Evolutionary conservation across 495 filamentous ascomycete genomes (phyloP), one percentile per base, ranked within the genome.

Genomic region (Talaromyces ruber): DNA sequence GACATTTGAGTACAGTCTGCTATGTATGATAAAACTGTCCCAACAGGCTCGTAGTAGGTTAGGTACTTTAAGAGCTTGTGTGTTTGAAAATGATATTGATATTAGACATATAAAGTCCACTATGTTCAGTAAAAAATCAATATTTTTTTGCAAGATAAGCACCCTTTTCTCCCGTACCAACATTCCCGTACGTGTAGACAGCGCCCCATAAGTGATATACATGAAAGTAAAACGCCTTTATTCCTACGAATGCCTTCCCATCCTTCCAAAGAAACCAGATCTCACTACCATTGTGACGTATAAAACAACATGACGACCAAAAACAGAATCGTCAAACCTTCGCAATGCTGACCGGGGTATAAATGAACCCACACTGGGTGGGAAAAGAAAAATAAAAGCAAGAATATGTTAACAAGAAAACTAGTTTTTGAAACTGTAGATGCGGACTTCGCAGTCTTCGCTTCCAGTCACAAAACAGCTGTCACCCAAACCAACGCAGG

Each of bases 401-500:
- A 54, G 7, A 5, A 6, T 14, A 54, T 12, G 26, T 54, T 16
- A 6, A 52, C 14, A 54, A 28, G 28, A 57, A 34, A 30, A 9
- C 67, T 64, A 77, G 50, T 72, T 83, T 66, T 84, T 88, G 73
- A 96, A 96, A 67, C 86, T 89, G 70, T 94, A 92, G 73, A 98
- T 79, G 68, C 93, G 80, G 18, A 96, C 90, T 62, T 93, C 91
- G 57, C 89, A 88, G 71, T 99, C 94, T 70, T 98, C 95, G 63
- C 94, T 88, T 12, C 93, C 94, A 63, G 89, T 96, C 50, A 88
- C 88, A 79, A 98, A 87, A 43, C 88, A 83, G 65, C 84, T 86
- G 70, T 98, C 94, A 64, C 90, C 93, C 7, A 99, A 79, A 2
- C 91, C 92, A 53, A 97, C 86, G 72, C 92, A 96, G 32, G 90